Evolutionary conservation across 2,329 filamentous ascomycete species (phyloP).

Genomic region (Pestalotiopsis sp.): DNA sequence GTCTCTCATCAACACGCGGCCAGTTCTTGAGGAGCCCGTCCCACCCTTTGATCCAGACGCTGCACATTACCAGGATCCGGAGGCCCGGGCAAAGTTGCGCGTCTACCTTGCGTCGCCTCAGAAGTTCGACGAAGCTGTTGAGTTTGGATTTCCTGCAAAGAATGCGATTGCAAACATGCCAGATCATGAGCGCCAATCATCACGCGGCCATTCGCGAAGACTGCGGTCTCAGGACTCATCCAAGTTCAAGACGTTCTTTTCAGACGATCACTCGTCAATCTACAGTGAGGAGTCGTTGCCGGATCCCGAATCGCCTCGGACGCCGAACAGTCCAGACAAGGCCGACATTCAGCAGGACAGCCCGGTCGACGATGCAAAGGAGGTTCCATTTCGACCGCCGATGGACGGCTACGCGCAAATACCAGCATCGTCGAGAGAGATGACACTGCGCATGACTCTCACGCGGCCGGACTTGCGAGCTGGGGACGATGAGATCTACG

Average conservation of each 20-base stretch:
- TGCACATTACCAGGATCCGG: slow-evolving; percentile 86
- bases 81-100: slow-evolving; percentile 82
- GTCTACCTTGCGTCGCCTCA: slow-evolving; percentile 87
- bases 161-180: slow-evolving; percentile 41
- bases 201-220: slow-evolving; percentile 24
- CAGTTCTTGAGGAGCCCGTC: slow-evolving; percentile 44
- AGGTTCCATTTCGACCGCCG: slow-evolving; percentile 9
- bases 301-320: slow-evolving; percentile 63
- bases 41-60: slow-evolving; percentile 70
- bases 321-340: slow-evolving; percentile 52
- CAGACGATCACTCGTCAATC: slow-evolving; percentile 56
- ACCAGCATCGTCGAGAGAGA: slow-evolving; percentile 71
- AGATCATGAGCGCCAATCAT: slow-evolving; percentile 15
- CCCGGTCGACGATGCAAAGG: slow-evolving; percentile 26
- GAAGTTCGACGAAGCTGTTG: slow-evolving; percentile 93
- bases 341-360: slow-evolving; percentile 25
- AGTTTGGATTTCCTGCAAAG: slow-evolving; percentile 84
- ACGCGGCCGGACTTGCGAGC: slow-evolving; percentile 85
- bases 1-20: slow-evolving; percentile 54
- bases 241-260: slow-evolving; percentile 46
- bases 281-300: slow-evolving; percentile 60
- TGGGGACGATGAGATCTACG: slow-evolving; percentile 72
- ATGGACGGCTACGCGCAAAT: slow-evolving; percentile 51
- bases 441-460: slow-evolving; percentile 95
- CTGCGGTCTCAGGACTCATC: slow-evolving; percentile 42